phyloP scores from a whole-genome alignment of 306 rosid genomes.

The Purshia tridentata region DNA sequence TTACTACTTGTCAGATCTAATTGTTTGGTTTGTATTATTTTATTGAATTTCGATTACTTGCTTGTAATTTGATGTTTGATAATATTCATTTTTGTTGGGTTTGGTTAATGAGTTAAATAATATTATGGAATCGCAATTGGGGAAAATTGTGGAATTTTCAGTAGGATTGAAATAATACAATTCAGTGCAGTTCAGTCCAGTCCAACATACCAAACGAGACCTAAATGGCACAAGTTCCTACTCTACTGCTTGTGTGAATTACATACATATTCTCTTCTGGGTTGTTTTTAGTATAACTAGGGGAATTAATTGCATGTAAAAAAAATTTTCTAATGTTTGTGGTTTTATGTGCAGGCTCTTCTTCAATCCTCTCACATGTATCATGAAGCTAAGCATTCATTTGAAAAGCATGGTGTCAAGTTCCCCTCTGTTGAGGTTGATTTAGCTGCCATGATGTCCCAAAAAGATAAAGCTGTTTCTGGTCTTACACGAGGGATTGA shows the following conservation, averaged over 20 bases:
- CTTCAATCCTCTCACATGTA: slow-evolving; percentile 97
- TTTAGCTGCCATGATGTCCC: slow-evolving; percentile 91
- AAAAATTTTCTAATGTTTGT: neutral
- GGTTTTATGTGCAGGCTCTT: slow-evolving; percentile 63
- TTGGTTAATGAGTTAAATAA: neutral
- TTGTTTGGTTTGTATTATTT: neutral
- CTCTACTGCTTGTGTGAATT: neutral
- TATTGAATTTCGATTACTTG: neutral
- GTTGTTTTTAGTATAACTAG: neutral
- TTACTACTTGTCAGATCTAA: slow-evolving; percentile 14
- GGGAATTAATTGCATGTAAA: slow-evolving; percentile 3
- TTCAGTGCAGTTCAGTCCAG: too few species aligned
- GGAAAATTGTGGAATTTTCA: neutral
- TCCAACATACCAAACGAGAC: too few species aligned
- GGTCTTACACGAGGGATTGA: slow-evolving; percentile 89
- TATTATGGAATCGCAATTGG: neutral
- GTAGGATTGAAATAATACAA: too few species aligned
- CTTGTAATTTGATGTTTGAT: neutral
- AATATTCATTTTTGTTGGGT: neutral
- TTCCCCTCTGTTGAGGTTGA: slow-evolving; percentile 80
- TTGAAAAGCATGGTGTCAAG: slow-evolving; percentile 80
- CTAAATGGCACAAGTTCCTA: neutral
- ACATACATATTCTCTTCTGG: neutral
- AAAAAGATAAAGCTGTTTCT: slow-evolving; percentile 86
- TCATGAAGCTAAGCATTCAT: slow-evolving; percentile 91